Conservation (phyloP, 2,329 filamentous ascomycete species). For the Apiospora aurea region DNA sequence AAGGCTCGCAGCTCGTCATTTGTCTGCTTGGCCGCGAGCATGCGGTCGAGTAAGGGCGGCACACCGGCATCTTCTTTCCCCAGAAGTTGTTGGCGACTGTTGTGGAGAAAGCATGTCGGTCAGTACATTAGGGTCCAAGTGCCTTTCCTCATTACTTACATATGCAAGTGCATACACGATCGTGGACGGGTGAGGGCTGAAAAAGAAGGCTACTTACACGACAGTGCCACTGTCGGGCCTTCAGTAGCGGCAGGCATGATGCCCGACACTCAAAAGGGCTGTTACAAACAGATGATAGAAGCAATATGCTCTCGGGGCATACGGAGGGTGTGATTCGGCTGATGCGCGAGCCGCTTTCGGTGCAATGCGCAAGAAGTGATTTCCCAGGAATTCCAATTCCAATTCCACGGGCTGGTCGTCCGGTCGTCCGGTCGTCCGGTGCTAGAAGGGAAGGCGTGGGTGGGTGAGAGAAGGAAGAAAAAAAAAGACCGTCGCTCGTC, state of each 20-base stretch:
- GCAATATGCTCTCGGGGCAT: neutral
- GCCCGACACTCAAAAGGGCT: slow-evolving; percentile 5
- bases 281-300: slow-evolving; percentile 2
- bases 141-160: neutral
- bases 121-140: slow-evolving; percentile 8
- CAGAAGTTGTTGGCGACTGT: slow-evolving; percentile 99
- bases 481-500: neutral
- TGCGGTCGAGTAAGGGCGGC: slow-evolving; percentile 86
- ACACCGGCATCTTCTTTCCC: slow-evolving; percentile 98
- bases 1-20: slow-evolving; percentile 93
- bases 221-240: slow-evolving; percentile 70
- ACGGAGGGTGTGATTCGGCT: neutral
- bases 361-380: neutral
- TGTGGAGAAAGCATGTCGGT: slow-evolving; percentile 12
- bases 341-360: neutral
- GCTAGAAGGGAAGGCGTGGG: neutral
- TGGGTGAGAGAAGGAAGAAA: neutral
- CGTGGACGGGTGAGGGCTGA: neutral
- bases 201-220: slow-evolving; percentile 47
- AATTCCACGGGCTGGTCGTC: neutral
- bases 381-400: slow-evolving; percentile 1
- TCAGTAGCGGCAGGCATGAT: slow-evolving; percentile 49
- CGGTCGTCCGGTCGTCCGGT: neutral
- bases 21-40: slow-evolving; percentile 93
- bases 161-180: neutral